Evolutionary conservation across 2,329 filamentous ascomycete genomes (phyloP).

Genomic region (Epichloe typhina): DNA sequence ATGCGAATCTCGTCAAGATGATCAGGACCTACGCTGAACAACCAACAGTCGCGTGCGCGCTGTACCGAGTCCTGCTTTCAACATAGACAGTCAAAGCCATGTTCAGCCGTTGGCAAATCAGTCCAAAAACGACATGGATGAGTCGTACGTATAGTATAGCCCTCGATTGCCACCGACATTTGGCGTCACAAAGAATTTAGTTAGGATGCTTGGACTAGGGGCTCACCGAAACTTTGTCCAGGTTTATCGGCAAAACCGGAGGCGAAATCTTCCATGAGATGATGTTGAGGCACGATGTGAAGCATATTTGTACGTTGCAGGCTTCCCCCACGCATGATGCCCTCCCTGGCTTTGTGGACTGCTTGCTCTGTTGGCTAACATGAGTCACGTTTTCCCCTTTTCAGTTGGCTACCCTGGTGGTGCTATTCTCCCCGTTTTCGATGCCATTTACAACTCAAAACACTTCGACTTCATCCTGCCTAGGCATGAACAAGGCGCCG

Average conservation of each 20-base stretch:
- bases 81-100: slow-evolving; percentile 39
- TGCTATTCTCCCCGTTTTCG: slow-evolving; percentile 93
- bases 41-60: slow-evolving; percentile 32
- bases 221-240: slow-evolving; percentile 18
- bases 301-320: slow-evolving; percentile 72
- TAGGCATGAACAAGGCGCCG: slow-evolving; percentile 92
- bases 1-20: neutral
- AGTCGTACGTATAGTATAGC: slow-evolving; percentile 61
- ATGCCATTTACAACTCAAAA: slow-evolving; percentile 96
- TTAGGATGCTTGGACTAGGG: neutral
- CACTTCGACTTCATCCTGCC: slow-evolving; percentile 95
- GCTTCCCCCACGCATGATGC: neutral
- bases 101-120: slow-evolving; percentile 55
- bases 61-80: slow-evolving; percentile 50
- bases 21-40: slow-evolving; percentile 1
- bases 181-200: too few relatives aligned
- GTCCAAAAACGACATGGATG: slow-evolving; percentile 54
- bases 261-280: slow-evolving; percentile 98
- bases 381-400: slow-evolving; percentile 4
- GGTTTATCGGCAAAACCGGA: slow-evolving; percentile 87
- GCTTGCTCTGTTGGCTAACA: slow-evolving; percentile 11
- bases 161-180: slow-evolving; percentile 1
- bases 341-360: too few relatives aligned
- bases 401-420: slow-evolving; percentile 82
- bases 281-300: slow-evolving; percentile 87